phyloP scores from a whole-genome alignment of 1,284 basidiomycete genomes.

The Gomphus bonarii region DNA sequence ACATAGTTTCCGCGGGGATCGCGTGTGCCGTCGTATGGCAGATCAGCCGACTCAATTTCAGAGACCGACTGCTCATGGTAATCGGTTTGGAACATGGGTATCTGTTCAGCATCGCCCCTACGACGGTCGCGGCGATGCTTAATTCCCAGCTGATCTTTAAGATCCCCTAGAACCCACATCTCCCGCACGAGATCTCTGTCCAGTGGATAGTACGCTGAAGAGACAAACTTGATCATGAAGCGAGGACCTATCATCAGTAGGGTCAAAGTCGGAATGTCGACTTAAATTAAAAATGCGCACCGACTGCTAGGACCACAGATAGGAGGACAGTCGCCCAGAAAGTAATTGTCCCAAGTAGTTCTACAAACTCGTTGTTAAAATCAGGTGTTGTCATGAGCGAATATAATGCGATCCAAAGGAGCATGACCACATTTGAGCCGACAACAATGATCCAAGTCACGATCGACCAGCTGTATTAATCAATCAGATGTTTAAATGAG shows the following conservation, averaged over 20 bases:
- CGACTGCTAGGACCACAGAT: constrained; percentile 58
- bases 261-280: constrained; percentile 14
- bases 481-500: constrained; percentile 10
- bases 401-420: constrained; percentile 81
- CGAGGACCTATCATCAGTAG: constrained; percentile 44
- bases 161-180: constrained; percentile 77
- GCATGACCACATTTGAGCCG: constrained; percentile 71
- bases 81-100: constrained; percentile 38
- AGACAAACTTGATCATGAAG: constrained; percentile 61
- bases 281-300: constrained; percentile 33
- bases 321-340: constrained; percentile 79
- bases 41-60: constrained; percentile 6
- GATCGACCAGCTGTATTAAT: constrained; percentile 63
- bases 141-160: constrained; percentile 77
- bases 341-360: constrained; percentile 67
- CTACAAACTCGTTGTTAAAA: constrained; percentile 63
- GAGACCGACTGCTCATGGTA: constrained; percentile 5
- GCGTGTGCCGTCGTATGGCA: not conserved
- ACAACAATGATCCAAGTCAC: constrained; percentile 77
- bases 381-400: constrained; percentile 62
- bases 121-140: constrained; percentile 41
- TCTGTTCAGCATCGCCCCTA: constrained; percentile 39
- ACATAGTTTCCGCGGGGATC: constrained; percentile 17
- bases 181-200: constrained; percentile 85
- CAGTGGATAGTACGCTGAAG: constrained; percentile 55